These are phyloP conservation scores for Nyssa sinensis DNA, from an alignment of 148 eudicot species.

Conservation along the genomic window DNA sequence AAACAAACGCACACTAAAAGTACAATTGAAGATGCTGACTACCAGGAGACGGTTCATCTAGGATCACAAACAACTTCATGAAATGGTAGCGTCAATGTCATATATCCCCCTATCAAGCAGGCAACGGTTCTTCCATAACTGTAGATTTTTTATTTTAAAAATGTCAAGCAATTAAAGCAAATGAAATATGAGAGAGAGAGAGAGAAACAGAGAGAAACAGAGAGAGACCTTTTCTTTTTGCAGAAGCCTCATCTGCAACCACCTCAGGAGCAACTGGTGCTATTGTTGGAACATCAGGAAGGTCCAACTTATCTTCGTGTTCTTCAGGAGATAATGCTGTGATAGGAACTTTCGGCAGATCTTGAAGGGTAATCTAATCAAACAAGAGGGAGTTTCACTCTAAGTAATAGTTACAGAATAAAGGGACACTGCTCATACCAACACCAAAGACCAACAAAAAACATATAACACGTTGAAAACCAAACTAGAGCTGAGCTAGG, in stretches of 20 bases:
- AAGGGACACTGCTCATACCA: background rate
- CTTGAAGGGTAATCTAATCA: slow-evolving; percentile 53
- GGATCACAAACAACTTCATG: background rate
- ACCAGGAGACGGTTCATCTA: background rate
- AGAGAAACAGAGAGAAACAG: background rate
- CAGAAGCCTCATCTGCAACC: slow-evolving; percentile 26
- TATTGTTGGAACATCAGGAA: slow-evolving; percentile 83
- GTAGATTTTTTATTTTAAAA: slow-evolving; percentile 15
- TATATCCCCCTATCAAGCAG: slow-evolving; percentile 33
- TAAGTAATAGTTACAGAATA: background rate
- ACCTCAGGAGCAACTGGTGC: slow-evolving; percentile 44
- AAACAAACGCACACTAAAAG: background rate
- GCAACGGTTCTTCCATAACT: slow-evolving; percentile 88
- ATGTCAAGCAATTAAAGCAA: background rate
- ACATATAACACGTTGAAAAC: background rate
- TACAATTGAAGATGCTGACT: slow-evolving; percentile 3
- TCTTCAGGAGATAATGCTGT: slow-evolving; percentile 28
- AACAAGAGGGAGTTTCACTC: background rate
- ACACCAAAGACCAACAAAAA: background rate
- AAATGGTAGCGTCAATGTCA: background rate
- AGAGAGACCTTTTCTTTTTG: slow-evolving; percentile 49
- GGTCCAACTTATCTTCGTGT: slow-evolving; percentile 51
- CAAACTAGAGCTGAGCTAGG: background rate
- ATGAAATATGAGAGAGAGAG: background rate
- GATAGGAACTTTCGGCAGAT: slow-evolving; percentile 62